Evolutionary conservation across 2,329 filamentous ascomycete species (phyloP), one percentile per base, ranked within the genome.

Genomic region (Pseudopithomyces chartarum): DNA sequence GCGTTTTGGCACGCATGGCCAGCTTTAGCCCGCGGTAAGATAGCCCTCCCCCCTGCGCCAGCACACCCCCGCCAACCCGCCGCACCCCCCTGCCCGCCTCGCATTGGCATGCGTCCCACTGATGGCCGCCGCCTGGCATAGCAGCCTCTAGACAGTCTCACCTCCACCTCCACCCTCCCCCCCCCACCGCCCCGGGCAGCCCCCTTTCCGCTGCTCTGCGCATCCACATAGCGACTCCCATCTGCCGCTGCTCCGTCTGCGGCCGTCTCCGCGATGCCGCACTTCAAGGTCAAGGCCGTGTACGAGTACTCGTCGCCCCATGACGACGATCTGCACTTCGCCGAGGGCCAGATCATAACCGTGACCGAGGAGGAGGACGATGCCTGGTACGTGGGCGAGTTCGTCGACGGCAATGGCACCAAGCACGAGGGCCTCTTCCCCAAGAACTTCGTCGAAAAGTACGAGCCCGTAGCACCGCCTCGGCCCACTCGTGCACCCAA

Each of bases 401-500:
- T 97, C 75, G 80, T 87, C 62, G 91, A 96, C 77, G 86, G 87
- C 58, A 78, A 82, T 51, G 95, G 95, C 55, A 79, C 77, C 61
- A 92, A 89, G 77, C 85, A 88, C 73, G 88, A 93, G 71, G 94
- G 94, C 65, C 90, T 97, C 68, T 98, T 97, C 76, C 94, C 92
- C 50, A 89, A 90, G 74, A 99, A 98, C 79, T 99, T 99, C 74
- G 95, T 99, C 71, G 95, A 99, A 78, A 92, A 89, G 79, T 96
- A 92, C 78, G 94, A 98, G 76, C 95, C 95, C 36, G 90, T 88
- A 55, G 90, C 94, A 61, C 95, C 95, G 58, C 92, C 93, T 58
- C 87, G 95, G 57, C 95, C 95, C 56, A 84, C 86, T 61, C 87
- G 95, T 69, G 82, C 86, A 15, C 79, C 76, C 56, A 88, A 91